Conservation (phyloP, 2,329 filamentous ascomycete genomes). For the Cordyceps farinosa region DNA sequence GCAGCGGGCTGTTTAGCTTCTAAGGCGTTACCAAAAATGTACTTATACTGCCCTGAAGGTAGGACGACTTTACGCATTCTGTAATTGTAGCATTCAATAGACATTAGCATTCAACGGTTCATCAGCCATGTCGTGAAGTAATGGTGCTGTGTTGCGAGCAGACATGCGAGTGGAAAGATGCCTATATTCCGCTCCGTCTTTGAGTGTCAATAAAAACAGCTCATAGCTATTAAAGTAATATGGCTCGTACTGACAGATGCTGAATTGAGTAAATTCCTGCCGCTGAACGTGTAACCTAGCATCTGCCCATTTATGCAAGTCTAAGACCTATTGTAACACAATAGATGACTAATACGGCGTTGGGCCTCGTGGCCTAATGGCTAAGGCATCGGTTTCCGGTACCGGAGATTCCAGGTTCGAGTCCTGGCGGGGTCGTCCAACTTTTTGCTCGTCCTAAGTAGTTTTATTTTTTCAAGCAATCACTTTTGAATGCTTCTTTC, state of each 20-base stretch:
- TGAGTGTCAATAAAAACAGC: too few relatives aligned
- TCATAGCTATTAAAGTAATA: too few relatives aligned
- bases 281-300: too few relatives aligned
- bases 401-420: constrained; percentile 17
- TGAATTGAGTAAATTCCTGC: neutral
- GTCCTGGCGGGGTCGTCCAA: constrained; percentile 14
- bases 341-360: neutral
- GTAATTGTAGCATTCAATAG: neutral
- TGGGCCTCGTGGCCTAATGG: constrained; percentile 16
- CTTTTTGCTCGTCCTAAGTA: neutral
- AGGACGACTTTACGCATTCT: neutral
- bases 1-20: constrained; percentile 10
- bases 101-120: too few relatives aligned
- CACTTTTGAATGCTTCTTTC: neutral
- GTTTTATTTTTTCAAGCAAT: neutral
- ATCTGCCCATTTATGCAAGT: neutral
- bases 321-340: neutral
- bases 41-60: neutral
- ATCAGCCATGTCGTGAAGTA: too few relatives aligned
- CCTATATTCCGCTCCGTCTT: too few relatives aligned
- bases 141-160: too few relatives aligned
- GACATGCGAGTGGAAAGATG: too few relatives aligned
- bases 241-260: too few relatives aligned
- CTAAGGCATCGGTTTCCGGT: constrained; percentile 16
- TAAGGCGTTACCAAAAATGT: neutral